Base-by-base conservation (phyloP, 2,329 filamentous ascomycete species). In the Tolypocladium ophioglossoides region DNA sequence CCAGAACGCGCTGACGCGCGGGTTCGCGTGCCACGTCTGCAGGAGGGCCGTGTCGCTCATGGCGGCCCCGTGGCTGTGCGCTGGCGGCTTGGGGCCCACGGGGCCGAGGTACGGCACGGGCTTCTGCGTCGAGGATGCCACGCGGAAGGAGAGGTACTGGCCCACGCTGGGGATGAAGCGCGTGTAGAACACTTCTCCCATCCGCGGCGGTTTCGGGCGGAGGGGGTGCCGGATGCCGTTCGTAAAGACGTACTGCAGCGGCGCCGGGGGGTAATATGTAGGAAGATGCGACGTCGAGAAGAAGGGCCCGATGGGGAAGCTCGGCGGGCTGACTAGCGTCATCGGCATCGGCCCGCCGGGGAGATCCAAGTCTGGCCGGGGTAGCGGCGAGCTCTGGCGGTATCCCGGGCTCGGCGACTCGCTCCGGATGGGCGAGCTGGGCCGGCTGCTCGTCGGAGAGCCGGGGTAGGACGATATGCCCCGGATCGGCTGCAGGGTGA, bases 111-210 rank as follows among this genome's bases (percentile, higher is more conserved):
- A 84, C 0, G 80, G 76, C 1, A 86, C 79, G 0, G 86, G 78
- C 50, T 79, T 78, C 1, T 80, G 68, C 37, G 85, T 85, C 7
- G 86, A 72, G 0, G 86, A 89, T 0, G 91, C 91, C 0, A 94
- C 85, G 22, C 94, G 85, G 72, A 99, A 95, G 0, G 89, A 91
- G 10, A 99, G 78, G 60, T 91, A 96, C 66, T 95, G 89, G 7
- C 82, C 82, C 2, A 91, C 74, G 49, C 86, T 92, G 0, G 89
- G 89, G 18, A 97, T 77, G 67, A 86, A 96, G 53, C 94, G 86
- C 0, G 85, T 86, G 68, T 99, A 99, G 64, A 99, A 92, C 0
- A 89, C 83, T 63, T 96, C 90, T 16, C 91, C 91, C 77, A 95
- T 91, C 3, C 89, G 84, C 1, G 91, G 89, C 0, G 92, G 91